These are phyloP conservation scores for Rhizophagus clarus DNA, from an alignment of 192 early-diverging fungal genomes.

Conservation along the genomic window DNA sequence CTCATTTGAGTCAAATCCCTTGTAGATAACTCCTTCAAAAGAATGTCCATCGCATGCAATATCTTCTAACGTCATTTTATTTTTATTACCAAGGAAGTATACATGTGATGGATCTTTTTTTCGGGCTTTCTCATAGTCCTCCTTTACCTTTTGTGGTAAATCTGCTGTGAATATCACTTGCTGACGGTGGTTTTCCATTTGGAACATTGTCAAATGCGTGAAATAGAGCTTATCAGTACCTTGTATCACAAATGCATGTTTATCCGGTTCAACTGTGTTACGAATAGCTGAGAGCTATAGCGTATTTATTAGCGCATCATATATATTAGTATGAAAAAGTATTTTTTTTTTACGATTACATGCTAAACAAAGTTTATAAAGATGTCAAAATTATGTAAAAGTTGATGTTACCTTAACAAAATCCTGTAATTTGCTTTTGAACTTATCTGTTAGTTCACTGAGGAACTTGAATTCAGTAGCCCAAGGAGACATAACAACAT, in stretches of 20 bases:
- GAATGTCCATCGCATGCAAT: background rate
- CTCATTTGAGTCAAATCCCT: background rate
- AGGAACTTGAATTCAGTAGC: background rate
- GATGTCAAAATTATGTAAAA: background rate
- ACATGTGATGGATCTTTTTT: background rate
- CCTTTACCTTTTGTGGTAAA: background rate
- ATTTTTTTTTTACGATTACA: too few relatives aligned
- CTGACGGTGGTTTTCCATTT: slow-evolving; percentile 16
- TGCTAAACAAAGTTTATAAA: too few relatives aligned
- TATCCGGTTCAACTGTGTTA: background rate
- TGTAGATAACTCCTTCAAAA: slow-evolving; percentile 6
- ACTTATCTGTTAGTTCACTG: background rate
- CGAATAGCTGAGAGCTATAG: background rate
- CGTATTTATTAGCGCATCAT: background rate
- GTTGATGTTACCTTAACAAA: background rate
- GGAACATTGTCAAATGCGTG: background rate
- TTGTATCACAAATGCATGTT: background rate
- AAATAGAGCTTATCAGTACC: background rate
- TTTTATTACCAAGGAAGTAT: background rate
- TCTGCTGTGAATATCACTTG: slow-evolving; percentile 5
- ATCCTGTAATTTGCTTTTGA: background rate
- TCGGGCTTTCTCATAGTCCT: background rate
- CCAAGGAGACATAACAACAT: slow-evolving; percentile 7
- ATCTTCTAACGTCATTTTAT: slow-evolving; percentile 3
- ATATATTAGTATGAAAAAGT: too few relatives aligned